Conservation (phyloP, 2,329 filamentous ascomycete species). For the Botryotinia narcissicola region DNA sequence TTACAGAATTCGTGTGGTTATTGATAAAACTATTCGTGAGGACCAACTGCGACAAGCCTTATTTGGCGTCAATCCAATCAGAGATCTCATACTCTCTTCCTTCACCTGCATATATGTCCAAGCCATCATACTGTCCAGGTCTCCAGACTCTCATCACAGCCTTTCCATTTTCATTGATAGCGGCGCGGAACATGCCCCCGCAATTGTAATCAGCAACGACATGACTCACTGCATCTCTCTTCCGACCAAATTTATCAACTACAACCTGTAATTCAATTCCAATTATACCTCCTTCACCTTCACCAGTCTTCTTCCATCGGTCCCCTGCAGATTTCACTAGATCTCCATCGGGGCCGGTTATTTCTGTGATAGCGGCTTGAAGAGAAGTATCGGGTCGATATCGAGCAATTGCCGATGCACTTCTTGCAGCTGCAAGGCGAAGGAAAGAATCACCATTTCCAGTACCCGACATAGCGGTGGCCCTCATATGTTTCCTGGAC, state of each 20-base stretch:
- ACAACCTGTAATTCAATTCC: conserved; percentile 65
- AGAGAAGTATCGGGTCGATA: conserved; percentile 52
- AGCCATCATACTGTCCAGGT: conserved; percentile 32
- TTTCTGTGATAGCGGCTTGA: conserved; percentile 56
- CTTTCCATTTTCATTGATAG: conserved; percentile 61
- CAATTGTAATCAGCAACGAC: conserved; percentile 81
- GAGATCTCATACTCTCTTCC: conserved; percentile 36
- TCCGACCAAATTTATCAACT: conserved; percentile 41
- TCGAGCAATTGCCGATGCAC: conserved; percentile 68
- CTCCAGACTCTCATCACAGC: conserved; percentile 57
- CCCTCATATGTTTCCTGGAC: conserved; percentile 29
- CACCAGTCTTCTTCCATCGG: conserved; percentile 70
- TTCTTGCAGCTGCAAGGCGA: conserved; percentile 66
- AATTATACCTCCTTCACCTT: conserved; percentile 84
- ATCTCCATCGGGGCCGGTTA: conserved; percentile 70
- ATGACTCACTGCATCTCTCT: conserved; percentile 46
- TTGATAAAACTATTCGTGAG: not conserved
- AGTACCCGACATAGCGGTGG: conserved; percentile 67
- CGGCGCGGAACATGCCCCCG: conserved; percentile 83
- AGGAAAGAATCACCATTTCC: conserved; percentile 90
- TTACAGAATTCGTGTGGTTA: not conserved
- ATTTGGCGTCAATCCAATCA: conserved; percentile 28
- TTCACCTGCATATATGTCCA: conserved; percentile 38
- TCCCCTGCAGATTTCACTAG: conserved; percentile 71
- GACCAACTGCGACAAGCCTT: not conserved